Conservation (phyloP, 768 basidiomycete genomes). For the Amanita subjunquillea region DNA sequence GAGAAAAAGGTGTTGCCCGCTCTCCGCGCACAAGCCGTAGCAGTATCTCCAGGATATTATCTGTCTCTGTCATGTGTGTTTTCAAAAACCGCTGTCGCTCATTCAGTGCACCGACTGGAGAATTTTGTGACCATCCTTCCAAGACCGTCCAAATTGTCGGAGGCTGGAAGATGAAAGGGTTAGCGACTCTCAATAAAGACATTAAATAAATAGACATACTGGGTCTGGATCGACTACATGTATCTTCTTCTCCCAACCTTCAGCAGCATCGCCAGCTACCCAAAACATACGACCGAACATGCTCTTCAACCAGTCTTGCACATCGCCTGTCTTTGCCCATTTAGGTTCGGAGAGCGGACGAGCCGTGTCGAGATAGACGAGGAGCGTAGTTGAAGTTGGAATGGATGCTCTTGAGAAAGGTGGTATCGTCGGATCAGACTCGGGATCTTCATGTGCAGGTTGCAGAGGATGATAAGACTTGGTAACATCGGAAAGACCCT, state of each 20-base stretch:
- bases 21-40: slow-evolving; percentile 88
- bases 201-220: slow-evolving; percentile 35
- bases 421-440: slow-evolving; percentile 58
- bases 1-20: slow-evolving; percentile 63
- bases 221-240: slow-evolving; percentile 90
- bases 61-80: slow-evolving; percentile 76
- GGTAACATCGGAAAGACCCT: slow-evolving; percentile 60
- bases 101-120: slow-evolving; percentile 59
- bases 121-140: slow-evolving; percentile 84
- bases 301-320: slow-evolving; percentile 87
- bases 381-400: slow-evolving; percentile 51
- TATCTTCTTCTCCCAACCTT: slow-evolving; percentile 93
- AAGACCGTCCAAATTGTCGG: slow-evolving; percentile 88
- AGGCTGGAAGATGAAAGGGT: slow-evolving; percentile 37
- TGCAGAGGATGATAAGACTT: slow-evolving; percentile 61
- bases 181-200: neutral
- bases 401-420: slow-evolving; percentile 49
- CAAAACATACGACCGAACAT: slow-evolving; percentile 86
- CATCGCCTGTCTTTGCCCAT: slow-evolving; percentile 93
- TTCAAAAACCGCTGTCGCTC: slow-evolving; percentile 85
- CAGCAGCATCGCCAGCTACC: slow-evolving; percentile 74
- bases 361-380: slow-evolving; percentile 75
- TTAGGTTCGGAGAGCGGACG: slow-evolving; percentile 91
- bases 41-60: slow-evolving; percentile 89
- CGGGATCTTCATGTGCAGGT: slow-evolving; percentile 26